phyloP scores from a whole-genome alignment of 805 yeast species.

The Sungouiella blattae region DNA sequence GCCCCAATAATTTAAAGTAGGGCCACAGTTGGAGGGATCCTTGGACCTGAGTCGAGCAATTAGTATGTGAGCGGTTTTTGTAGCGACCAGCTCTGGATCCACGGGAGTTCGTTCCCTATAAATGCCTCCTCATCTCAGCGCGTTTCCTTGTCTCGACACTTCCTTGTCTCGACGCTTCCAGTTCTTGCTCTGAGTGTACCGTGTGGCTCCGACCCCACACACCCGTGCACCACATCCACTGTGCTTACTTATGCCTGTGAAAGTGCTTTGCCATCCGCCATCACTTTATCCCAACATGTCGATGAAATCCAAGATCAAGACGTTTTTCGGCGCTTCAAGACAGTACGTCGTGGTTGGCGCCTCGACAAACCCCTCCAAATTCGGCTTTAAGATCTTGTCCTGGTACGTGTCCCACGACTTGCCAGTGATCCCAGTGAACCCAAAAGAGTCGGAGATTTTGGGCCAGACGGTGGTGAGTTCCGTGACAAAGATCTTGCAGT shows the following conservation, averaged over 20 bases:
- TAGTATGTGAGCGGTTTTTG: too few relatives aligned
- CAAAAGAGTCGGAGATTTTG: conserved; percentile 46
- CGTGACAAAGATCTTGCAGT: conserved; percentile 25
- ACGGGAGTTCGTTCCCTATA: too few relatives aligned
- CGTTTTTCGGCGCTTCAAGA: conserved; percentile 52
- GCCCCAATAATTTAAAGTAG: too few relatives aligned
- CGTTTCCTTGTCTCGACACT: too few relatives aligned
- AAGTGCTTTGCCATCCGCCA: not conserved
- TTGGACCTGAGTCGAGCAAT: too few relatives aligned
- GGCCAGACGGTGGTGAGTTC: conserved; percentile 37
- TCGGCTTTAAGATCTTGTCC: conserved; percentile 62
- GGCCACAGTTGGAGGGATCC: too few relatives aligned
- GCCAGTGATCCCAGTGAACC: conserved; percentile 66
- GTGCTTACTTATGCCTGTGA: too few relatives aligned
- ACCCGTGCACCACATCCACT: conserved; percentile 2
- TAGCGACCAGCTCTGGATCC: too few relatives aligned
- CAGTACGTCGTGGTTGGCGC: conserved; percentile 72
- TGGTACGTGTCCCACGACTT: conserved; percentile 63
- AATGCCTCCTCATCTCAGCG: too few relatives aligned
- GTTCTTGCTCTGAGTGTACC: too few relatives aligned
- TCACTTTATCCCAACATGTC: conserved; percentile 22
- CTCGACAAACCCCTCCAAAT: conserved; percentile 57
- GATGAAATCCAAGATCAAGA: conserved; percentile 33
- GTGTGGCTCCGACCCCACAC: too few relatives aligned
- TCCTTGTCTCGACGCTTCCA: too few relatives aligned